A percentile compares a stretch with the other conserved stretches of the same genome.
Evolutionary conservation across 208 protist species (phyloP).

Genomic region (Crithidia expoeki): DNA sequence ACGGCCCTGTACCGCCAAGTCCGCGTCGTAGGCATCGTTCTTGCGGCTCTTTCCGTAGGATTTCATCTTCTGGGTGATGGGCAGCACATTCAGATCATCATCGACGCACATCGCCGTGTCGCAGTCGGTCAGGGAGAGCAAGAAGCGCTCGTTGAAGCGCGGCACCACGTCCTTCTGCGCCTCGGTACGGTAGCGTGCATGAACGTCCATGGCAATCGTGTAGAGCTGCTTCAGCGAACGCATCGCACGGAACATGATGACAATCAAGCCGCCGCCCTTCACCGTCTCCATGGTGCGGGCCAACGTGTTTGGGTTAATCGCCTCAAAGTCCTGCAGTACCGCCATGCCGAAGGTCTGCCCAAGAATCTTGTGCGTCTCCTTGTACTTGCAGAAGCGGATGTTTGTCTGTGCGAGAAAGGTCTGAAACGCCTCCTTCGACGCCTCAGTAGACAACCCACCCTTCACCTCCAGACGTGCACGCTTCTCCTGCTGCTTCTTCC

Average conservation of each 20-base stretch:
- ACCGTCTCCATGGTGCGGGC: conserved; percentile 99
- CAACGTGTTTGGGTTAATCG: conserved; percentile 99
- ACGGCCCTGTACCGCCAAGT: conserved; percentile 71
- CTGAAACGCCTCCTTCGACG: conserved; percentile 98
- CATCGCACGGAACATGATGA: conserved; percentile 98
- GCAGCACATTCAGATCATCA: conserved; percentile 99
- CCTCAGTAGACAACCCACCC: conserved; percentile 90
- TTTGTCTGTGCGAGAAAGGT: conserved; percentile 98
- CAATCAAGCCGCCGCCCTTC: conserved; percentile 98
- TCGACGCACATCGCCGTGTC: conserved; percentile 96
- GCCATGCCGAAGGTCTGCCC: conserved; percentile 99
- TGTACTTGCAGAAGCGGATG: conserved; percentile 99
- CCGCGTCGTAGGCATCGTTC: conserved; percentile 56
- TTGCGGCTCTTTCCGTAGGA: conserved; percentile 44
- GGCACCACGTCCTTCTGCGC: conserved; percentile 91
- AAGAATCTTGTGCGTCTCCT: conserved; percentile 98
- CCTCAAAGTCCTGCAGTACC: conserved; percentile 99
- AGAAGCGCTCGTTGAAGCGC: conserved; percentile 99
- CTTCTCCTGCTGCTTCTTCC: conserved; percentile 94
- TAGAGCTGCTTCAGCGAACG: conserved; percentile 97
- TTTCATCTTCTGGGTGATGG: conserved; percentile 93
- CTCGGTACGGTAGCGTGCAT: conserved; percentile 93
- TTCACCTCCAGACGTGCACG: conserved; percentile 96
- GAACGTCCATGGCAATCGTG: conserved; percentile 99
- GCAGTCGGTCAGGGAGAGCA: conserved; percentile 97